Evolutionary conservation across 2,329 filamentous ascomycete species (phyloP), one percentile per base, ranked within the genome.

Genomic region (Phialocephala subalpina): DNA sequence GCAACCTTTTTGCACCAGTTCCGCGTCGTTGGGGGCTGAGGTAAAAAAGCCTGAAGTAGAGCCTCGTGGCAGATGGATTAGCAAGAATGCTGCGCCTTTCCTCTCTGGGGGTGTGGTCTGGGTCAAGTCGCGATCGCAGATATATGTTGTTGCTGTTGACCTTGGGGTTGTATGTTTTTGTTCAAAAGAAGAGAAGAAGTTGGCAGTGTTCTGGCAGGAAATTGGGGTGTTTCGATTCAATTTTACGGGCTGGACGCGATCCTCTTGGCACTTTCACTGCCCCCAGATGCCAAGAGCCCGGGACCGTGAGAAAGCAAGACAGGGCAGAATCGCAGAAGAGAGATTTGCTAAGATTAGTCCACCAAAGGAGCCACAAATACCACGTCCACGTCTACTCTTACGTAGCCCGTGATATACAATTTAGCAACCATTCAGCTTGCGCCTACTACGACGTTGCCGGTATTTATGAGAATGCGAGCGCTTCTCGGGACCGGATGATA

Each of bases 221-320:
- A 53, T 53, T 53, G 29, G 55, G 55, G 35, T 57, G 55, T 57
- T 57, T 57, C 33, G 55, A n/a, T 57, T 57, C 55, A 57, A 57
- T 57, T 57, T 57, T 25, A 27, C 33, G 12, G 33, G 55, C n/a
- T 57, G 55, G 35, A 25, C 33, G 55, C n/a, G 55, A 20, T 20
- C 35, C 20, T 29, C 33, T 22, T 38, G 33, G 33, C 55, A 40
- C 29, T 36, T 2, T 7, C 55, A 57, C 55, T 36, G 29, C 45
- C 45, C 45, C n/a, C 9, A 49, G 45, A 49, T 9, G 45, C n/a
- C 45, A 49, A 22, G 20, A 49, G 20, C 45, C 22, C 45, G 45
- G 45, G 11, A 49, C 29, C 29, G 29, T 33, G 29, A 33, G 29
- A 33, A n/a, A n/a, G n/a, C n/a, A n/a, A n/a, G 20, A 18, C 12